phyloP scores from a whole-genome alignment of 2,329 filamentous ascomycete genomes.

The Penicillium corylophilum region DNA sequence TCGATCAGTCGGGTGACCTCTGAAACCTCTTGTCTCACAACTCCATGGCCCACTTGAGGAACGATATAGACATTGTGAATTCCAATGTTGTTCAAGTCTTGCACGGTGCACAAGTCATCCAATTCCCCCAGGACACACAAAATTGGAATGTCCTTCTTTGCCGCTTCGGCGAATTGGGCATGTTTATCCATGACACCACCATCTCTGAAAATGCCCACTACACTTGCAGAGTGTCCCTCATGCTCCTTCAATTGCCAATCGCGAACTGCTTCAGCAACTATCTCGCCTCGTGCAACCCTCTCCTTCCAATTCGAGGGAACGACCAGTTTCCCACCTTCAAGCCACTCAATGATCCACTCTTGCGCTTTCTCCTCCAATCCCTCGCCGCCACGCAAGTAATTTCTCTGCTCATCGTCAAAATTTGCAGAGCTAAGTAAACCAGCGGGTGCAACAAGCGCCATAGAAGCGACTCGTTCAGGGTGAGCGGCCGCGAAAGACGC shows the following conservation, averaged over 20 bases:
- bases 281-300: constrained; percentile 40
- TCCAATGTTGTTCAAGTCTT: constrained; percentile 34
- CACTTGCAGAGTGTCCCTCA: constrained; percentile 46
- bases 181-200: constrained; percentile 45
- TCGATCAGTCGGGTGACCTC: constrained; percentile 39
- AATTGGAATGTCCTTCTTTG: constrained; percentile 21
- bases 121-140: constrained; percentile 38
- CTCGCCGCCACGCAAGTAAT: constrained; percentile 24
- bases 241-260: constrained; percentile 52
- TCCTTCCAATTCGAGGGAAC: constrained; percentile 49
- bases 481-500: constrained; percentile 40
- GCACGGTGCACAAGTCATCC: constrained; percentile 36
- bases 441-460: constrained; percentile 50
- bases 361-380: constrained; percentile 32
- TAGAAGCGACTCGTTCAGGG: constrained; percentile 31
- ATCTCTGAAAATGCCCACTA: constrained; percentile 50
- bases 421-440: constrained; percentile 38
- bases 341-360: constrained; percentile 39
- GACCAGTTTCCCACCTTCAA: constrained; percentile 46
- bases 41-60: constrained; percentile 39
- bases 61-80: constrained; percentile 41
- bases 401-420: constrained; percentile 26
- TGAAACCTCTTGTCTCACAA: constrained; percentile 38
- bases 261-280: constrained; percentile 50
- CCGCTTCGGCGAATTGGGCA: constrained; percentile 31